Evolutionary conservation across 2,329 filamentous ascomycete genomes (phyloP).

Genomic region (Penicillium sp.): DNA sequence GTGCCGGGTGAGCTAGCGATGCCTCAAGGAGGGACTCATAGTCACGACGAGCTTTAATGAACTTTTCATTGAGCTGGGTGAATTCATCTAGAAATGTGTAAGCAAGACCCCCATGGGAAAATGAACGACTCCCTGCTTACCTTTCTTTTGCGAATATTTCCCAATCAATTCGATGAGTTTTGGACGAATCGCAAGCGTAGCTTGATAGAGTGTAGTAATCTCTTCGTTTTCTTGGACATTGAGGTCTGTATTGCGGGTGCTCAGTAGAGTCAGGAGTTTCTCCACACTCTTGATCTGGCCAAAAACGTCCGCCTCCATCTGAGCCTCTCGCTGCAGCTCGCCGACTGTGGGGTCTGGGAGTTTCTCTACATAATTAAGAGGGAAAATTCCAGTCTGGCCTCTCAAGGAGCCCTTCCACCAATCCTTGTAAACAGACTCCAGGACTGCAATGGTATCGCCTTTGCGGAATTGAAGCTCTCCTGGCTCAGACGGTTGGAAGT

Average conservation of each 20-base stretch:
- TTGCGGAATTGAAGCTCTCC: slow-evolving; percentile 96
- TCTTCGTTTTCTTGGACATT: slow-evolving; percentile 94
- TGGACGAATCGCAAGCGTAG: slow-evolving; percentile 87
- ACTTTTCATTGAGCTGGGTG: slow-evolving; percentile 97
- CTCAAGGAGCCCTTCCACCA: slow-evolving; percentile 98
- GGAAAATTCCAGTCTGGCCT: slow-evolving; percentile 96
- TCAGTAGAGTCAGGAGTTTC: slow-evolving; percentile 82
- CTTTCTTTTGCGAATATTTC: slow-evolving; percentile 99
- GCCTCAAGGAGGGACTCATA: slow-evolving; percentile 95
- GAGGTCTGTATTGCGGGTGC: slow-evolving; percentile 75
- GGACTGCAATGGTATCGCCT: slow-evolving; percentile 92
- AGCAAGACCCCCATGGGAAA: slow-evolving; percentile 6
- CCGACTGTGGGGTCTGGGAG: slow-evolving; percentile 90
- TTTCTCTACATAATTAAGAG: slow-evolving; percentile 98
- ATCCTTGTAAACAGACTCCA: slow-evolving; percentile 98
- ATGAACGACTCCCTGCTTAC: slow-evolving; percentile 47
- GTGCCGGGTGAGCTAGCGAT: slow-evolving; percentile 92
- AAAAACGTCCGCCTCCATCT: slow-evolving; percentile 85
- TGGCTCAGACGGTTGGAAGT: slow-evolving; percentile 90
- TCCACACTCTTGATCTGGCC: slow-evolving; percentile 75
- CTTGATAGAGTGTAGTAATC: slow-evolving; percentile 86
- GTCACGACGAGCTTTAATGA: slow-evolving; percentile 95
- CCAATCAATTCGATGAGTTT: slow-evolving; percentile 98
- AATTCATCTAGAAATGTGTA: slow-evolving; percentile 72
- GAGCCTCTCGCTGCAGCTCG: slow-evolving; percentile 89